A percentile compares a stretch with the other conserved stretches of the same genome.
Conservation (phyloP, 352 stramenopile species). For the Globisporangium alternatum region DNA sequence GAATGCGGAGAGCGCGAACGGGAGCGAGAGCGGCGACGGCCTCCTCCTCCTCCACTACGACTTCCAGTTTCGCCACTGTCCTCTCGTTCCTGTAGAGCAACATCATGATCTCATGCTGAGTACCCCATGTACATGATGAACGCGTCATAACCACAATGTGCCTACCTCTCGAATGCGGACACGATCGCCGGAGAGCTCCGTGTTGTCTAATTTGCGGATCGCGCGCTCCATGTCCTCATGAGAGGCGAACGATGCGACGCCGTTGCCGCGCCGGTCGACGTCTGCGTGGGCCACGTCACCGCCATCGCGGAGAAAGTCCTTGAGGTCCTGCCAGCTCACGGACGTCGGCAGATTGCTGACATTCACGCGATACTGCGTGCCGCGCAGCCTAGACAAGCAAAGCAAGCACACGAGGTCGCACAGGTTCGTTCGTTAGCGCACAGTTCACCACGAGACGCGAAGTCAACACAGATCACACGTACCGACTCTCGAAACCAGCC, state of each 20-base stretch:
- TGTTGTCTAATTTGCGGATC: constrained; percentile 48
- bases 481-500: constrained; percentile 5
- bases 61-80: constrained; percentile 2
- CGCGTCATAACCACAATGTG: not conserved
- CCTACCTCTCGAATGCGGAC: constrained; percentile 41
- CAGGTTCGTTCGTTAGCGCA: not conserved
- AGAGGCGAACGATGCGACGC: constrained; percentile 62
- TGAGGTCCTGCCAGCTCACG: constrained; percentile 63
- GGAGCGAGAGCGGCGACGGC: constrained; percentile 15
- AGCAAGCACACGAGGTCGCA: not conserved
- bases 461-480: not conserved
- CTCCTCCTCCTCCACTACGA: constrained; percentile 5
- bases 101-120: not conserved
- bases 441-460: not conserved
- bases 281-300: constrained; percentile 66
- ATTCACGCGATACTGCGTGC: constrained; percentile 53
- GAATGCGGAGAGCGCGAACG: constrained; percentile 27
- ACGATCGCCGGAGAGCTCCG: constrained; percentile 42
- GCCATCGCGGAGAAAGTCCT: constrained; percentile 54
- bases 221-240: constrained; percentile 52
- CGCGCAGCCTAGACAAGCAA: constrained; percentile 23
- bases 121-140: not conserved
- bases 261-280: constrained; percentile 63
- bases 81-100: constrained; percentile 11
- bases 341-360: constrained; percentile 39